Base-by-base conservation (phyloP, 1,139 yeast species). In the Taphrina populina region DNA sequence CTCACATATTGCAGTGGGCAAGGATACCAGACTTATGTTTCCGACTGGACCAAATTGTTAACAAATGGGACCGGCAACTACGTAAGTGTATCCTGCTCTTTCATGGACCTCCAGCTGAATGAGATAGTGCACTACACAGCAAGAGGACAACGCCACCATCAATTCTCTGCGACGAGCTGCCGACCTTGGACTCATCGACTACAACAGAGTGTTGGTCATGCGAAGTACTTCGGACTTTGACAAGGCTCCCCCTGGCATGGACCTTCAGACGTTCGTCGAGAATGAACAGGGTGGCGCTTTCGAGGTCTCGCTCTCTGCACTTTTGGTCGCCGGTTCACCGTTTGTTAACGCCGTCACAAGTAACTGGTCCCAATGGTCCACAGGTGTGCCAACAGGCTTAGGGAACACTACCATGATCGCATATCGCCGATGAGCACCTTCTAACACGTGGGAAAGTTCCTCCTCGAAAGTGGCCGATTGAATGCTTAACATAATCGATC, bases 111-210 rank as follows among this genome's bases (percentile, higher is more conserved):
- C n/a, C n/a, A n/a, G 7, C 39, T 34, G 21, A 34, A 10, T 15
- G 10, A 13, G 8, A 11, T 1, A 34, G 39, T 79, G 84, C 67
- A 67, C 82, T 30, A 78, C 84, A 46, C 84, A 83, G 56, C 84
- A 81, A 68, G 87, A 82, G 68, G 86, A 82, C 66, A 79, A 81
- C 65, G 86, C 86, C 30, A 73, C 83, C 10, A 75, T 81, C 64
- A 84, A 81, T 66, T 80, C 81, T 2, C 69, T 81, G 59, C 65
- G 78, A 39, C 77, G 87, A 70, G 74, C 78, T 65, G 78, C 79
- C 61, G 71, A 70, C 61, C 71, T 71, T 63, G 84, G 83, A 17
- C 71, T 80, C 60, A 79, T 78, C 52, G 83, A 80, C 65, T 81
- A 69, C 66, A 71, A 75, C 60, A 75, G 85, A 69, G 72, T 82